These are phyloP conservation scores for Calocybe indica DNA, from an alignment of 768 basidiomycete genomes.

Conservation along the genomic window DNA sequence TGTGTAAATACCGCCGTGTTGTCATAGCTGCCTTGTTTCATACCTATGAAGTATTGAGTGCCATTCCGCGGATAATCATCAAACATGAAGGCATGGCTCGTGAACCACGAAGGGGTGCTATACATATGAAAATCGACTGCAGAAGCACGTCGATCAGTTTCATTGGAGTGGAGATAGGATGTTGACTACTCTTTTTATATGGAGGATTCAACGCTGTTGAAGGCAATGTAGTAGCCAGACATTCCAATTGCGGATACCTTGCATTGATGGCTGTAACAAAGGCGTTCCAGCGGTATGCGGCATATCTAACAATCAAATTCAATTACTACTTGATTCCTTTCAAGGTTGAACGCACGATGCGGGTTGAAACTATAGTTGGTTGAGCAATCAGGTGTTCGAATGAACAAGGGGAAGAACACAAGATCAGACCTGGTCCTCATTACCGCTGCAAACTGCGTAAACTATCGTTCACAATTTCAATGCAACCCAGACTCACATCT, in stretches of 20 bases:
- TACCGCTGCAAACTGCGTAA: constrained; percentile 14
- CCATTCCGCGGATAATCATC: constrained; percentile 48
- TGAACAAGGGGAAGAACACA: too few species aligned
- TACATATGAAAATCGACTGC: constrained; percentile 51
- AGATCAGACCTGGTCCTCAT: constrained; percentile 19
- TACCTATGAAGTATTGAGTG: constrained; percentile 47
- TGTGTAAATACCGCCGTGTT: too few species aligned
- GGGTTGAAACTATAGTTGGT: constrained; percentile 19
- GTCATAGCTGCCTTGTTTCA: not conserved
- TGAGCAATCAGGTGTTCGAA: too few species aligned
- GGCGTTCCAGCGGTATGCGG: constrained; percentile 23
- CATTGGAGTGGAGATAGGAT: not conserved
- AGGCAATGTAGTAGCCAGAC: constrained; percentile 41
- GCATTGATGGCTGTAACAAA: constrained; percentile 15
- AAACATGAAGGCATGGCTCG: constrained; percentile 43
- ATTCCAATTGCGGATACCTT: constrained; percentile 27
- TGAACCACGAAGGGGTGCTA: constrained; percentile 40
- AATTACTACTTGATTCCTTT: constrained; percentile 8
- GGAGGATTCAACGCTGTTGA: constrained; percentile 35
- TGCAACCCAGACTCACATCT: not conserved
- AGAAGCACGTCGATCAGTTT: not conserved
- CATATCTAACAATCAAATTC: constrained; percentile 35
- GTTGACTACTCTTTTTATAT: constrained; percentile 27
- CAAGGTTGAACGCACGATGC: constrained; percentile 15
- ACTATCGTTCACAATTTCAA: too few species aligned